phyloP scores from a whole-genome alignment of 2,329 filamentous ascomycete genomes.

The Sphaceloma murrayae region DNA sequence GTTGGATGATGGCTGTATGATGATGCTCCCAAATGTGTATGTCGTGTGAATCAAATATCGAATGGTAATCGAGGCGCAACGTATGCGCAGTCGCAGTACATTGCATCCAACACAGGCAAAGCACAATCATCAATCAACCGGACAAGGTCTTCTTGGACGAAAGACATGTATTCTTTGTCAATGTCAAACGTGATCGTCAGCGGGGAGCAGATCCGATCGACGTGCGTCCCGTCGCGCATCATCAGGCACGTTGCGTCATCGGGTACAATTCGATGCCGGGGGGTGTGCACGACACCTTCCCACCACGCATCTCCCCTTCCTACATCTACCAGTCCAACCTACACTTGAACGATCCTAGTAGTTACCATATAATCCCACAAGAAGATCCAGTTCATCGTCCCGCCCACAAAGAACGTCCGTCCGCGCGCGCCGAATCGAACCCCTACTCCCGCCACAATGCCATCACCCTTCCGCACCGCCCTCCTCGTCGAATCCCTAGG shows the following conservation, averaged over 20 bases:
- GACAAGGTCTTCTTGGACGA: too few relatives aligned
- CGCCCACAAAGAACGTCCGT: not conserved
- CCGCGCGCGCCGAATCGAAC: not conserved
- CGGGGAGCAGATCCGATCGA: conserved; percentile 6
- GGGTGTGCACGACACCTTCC: too few relatives aligned
- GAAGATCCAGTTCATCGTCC: not conserved
- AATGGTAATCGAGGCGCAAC: too few relatives aligned
- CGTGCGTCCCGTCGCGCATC: not conserved
- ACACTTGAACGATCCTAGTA: not conserved
- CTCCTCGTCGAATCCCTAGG: conserved; percentile 23
- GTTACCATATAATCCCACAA: too few relatives aligned
- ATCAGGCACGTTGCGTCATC: conserved; percentile 3
- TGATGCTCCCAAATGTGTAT: too few relatives aligned
- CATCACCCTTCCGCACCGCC: conserved; percentile 23
- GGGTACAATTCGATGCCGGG: conserved; percentile 2
- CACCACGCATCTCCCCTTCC: not conserved
- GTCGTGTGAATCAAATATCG: too few relatives aligned
- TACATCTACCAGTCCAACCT: too few relatives aligned
- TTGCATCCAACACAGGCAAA: too few relatives aligned
- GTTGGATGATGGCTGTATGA: too few relatives aligned
- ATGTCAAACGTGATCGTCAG: conserved; percentile 5
- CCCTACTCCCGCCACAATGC: conserved; percentile 19
- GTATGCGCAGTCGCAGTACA: too few relatives aligned
- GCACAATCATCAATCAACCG: too few relatives aligned
- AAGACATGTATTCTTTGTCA: too few relatives aligned